These are phyloP conservation scores for Mentha longifolia DNA, from an alignment of 257 asterid genomes.

Conservation along the genomic window DNA sequence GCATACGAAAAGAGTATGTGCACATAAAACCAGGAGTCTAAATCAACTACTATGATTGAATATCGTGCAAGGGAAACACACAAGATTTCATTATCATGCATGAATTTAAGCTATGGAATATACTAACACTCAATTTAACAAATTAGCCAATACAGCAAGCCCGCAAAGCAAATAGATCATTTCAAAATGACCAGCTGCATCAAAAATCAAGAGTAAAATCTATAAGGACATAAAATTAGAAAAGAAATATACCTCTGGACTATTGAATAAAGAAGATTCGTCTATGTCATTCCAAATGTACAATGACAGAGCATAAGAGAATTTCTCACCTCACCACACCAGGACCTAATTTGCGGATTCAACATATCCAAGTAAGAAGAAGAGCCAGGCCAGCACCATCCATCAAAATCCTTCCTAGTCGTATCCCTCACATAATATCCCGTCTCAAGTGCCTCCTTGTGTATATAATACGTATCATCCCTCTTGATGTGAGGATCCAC, in stretches of 20 bases:
- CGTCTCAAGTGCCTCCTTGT: slow-evolving; percentile 83
- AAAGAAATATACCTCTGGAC: slow-evolving; percentile 77
- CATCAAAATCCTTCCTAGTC: slow-evolving; percentile 87
- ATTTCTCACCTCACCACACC: slow-evolving; percentile 80
- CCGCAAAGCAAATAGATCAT: slow-evolving; percentile 4
- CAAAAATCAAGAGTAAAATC: slow-evolving; percentile 5
- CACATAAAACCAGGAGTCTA: background rate
- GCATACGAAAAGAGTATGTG: background rate
- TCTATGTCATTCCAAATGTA: slow-evolving; percentile 98
- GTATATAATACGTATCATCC: slow-evolving; percentile 81
- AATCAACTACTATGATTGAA: too few relatives aligned
- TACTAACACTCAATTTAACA: background rate
- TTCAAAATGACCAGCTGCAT: background rate
- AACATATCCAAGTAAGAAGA: slow-evolving; percentile 86
- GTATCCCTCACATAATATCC: slow-evolving; percentile 92
- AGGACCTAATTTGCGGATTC: slow-evolving; percentile 89
- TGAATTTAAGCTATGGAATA: background rate
- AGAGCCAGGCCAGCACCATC: slow-evolving; percentile 99
- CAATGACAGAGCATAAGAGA: slow-evolving; percentile 73
- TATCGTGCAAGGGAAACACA: background rate
- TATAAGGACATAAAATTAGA: background rate
- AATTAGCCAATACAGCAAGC: slow-evolving; percentile 10
- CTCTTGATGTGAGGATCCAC: slow-evolving; percentile 99
- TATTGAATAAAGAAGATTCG: slow-evolving; percentile 97
- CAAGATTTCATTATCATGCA: slow-evolving; percentile 12